phyloP scores from a whole-genome alignment of 805 yeast genomes.

The Ogataea pini region DNA sequence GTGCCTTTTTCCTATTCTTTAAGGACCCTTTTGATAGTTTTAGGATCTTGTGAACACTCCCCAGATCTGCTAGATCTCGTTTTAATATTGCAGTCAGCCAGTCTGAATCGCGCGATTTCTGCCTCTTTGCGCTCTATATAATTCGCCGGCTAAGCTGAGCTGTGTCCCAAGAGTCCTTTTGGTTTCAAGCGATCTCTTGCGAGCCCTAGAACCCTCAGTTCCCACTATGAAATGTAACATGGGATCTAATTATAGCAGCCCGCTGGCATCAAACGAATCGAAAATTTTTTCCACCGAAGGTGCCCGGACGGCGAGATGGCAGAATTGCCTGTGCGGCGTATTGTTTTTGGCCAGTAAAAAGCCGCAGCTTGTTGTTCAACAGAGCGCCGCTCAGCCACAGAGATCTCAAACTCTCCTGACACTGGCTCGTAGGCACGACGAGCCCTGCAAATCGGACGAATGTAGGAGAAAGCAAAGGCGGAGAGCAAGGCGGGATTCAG shows the following conservation, averaged over 20 bases:
- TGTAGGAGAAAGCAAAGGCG: too few species aligned
- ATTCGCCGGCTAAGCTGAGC: not conserved
- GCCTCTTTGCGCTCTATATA: not conserved
- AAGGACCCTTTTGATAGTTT: not conserved
- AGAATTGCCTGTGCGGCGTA: not conserved
- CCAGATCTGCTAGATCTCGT: conserved; percentile 7
- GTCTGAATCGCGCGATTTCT: not conserved
- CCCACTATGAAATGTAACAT: not conserved
- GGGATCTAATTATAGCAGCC: conserved; percentile 7
- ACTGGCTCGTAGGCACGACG: not conserved
- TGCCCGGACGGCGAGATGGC: conserved; percentile 10
- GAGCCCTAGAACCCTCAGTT: not conserved
- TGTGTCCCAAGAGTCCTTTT: not conserved
- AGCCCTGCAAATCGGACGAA: not conserved
- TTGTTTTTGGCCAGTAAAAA: too few species aligned
- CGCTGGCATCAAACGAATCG: not conserved
- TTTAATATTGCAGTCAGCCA: not conserved
- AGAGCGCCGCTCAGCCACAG: not conserved
- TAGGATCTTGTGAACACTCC: not conserved
- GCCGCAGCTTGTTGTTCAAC: not conserved
- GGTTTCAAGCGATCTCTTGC: not conserved
- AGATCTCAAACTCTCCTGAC: conserved; percentile 1
- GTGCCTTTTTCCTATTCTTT: too few species aligned
- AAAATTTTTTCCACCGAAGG: not conserved
- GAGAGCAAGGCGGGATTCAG: too few species aligned